Conservation (phyloP, 768 basidiomycete genomes). For the Asterophora lycoperdoides region DNA sequence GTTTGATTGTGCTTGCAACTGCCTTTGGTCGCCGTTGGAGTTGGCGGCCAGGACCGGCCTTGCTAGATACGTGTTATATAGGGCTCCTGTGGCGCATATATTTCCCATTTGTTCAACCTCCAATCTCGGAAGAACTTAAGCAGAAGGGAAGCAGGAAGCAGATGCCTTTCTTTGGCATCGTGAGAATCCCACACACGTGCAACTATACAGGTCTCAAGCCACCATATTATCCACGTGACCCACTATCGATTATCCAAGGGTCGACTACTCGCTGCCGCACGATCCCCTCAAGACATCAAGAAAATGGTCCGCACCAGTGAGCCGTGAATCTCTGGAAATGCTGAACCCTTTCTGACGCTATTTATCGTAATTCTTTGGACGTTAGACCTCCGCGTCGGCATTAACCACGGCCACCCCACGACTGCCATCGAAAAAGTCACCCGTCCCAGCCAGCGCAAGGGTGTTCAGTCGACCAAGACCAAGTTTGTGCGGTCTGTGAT, state of each 20-base stretch:
- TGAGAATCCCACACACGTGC: constrained; percentile 21
- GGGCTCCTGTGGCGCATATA: not conserved
- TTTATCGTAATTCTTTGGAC: constrained; percentile 3
- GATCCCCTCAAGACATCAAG: constrained; percentile 51
- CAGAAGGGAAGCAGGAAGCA: no score
- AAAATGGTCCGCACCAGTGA: constrained; percentile 79
- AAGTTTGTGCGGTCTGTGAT: constrained; percentile 91
- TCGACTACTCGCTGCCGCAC: constrained; percentile 27
- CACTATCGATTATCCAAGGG: constrained; percentile 18
- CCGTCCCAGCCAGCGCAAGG: constrained; percentile 91
- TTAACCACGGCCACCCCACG: constrained; percentile 86
- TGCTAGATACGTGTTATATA: not conserved
- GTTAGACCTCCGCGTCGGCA: constrained; percentile 78
- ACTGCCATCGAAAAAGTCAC: constrained; percentile 72
- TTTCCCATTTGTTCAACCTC: constrained; percentile 10
- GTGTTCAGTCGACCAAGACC: constrained; percentile 82
- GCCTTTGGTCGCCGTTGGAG: not conserved
- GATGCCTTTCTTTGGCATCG: constrained; percentile 20
- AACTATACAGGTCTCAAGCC: constrained; percentile 62
- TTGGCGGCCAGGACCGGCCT: not conserved
- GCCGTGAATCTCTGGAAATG: constrained; percentile 24
- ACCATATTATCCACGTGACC: constrained; percentile 35
- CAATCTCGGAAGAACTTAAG: no score
- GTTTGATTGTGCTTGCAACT: constrained; percentile 21
- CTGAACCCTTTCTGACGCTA: constrained; percentile 7